Conservation (phyloP, 2,329 filamentous ascomycete species). For the Nannizziopsis arthrosporioides region DNA sequence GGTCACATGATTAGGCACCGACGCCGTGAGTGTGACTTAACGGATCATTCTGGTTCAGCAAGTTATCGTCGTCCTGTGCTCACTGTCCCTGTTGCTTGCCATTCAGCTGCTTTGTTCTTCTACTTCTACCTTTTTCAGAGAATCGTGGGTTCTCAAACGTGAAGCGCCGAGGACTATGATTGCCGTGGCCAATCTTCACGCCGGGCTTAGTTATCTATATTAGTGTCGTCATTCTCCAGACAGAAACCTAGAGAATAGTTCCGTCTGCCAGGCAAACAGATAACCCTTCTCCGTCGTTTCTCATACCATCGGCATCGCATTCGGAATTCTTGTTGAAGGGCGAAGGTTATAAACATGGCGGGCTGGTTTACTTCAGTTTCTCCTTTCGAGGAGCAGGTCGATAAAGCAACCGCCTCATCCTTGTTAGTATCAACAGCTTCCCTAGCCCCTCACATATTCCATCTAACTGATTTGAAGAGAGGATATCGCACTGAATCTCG, state of each 20-base stretch:
- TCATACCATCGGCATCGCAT: neutral
- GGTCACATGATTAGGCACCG: too few species aligned
- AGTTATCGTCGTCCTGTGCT: too few species aligned
- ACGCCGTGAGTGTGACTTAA: too few species aligned
- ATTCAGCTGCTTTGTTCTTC: neutral
- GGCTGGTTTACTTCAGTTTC: conserved; percentile 93
- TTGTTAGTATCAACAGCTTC: conserved; percentile 48
- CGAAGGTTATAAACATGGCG: conserved; percentile 56
- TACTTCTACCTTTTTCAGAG: too few species aligned
- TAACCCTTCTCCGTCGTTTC: neutral
- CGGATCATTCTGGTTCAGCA: too few species aligned
- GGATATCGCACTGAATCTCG: conserved; percentile 92
- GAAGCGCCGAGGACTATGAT: conserved; percentile 2
- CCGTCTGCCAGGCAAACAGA: neutral
- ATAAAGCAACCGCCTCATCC: conserved; percentile 86
- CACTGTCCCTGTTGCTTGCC: too few species aligned
- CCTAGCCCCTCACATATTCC: neutral
- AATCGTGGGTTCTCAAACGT: neutral
- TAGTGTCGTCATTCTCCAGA: conserved; percentile 10
- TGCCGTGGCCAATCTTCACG: neutral
- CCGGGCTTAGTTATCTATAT: neutral
- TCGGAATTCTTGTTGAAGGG: neutral
- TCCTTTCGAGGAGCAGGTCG: conserved; percentile 92
- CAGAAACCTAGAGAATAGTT: neutral
- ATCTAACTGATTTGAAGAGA: conserved; percentile 46